Conservation (phyloP, 1,284 basidiomycete genomes). For the Ustilago xerochloae region DNA sequence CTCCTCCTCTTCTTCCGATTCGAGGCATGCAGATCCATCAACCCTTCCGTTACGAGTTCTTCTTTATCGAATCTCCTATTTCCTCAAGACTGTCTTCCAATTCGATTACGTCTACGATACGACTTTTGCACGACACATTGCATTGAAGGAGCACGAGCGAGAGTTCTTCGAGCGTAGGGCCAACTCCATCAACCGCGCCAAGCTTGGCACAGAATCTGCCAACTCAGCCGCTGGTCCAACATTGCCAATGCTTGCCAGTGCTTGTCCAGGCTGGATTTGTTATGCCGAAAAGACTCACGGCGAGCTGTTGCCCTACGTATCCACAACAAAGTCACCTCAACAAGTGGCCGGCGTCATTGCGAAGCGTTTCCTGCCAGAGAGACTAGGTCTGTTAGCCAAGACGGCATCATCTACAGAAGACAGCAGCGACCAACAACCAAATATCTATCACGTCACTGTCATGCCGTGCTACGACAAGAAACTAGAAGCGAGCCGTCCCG, state of each 20-base stretch:
- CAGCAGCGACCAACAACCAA: background rate
- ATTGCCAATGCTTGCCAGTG: constrained; percentile 91
- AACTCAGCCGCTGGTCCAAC: background rate
- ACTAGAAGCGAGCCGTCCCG: constrained; percentile 86
- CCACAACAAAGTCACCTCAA: constrained; percentile 88
- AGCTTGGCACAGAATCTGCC: background rate
- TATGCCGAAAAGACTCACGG: constrained; percentile 96
- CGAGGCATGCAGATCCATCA: constrained; percentile 6
- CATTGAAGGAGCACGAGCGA: constrained; percentile 80
- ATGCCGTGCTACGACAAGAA: constrained; percentile 99
- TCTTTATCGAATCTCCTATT: constrained; percentile 71
- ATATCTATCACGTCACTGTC: constrained; percentile 87
- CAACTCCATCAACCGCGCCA: constrained; percentile 16
- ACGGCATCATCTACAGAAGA: background rate
- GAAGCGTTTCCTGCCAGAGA: constrained; percentile 79
- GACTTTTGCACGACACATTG: constrained; percentile 89
- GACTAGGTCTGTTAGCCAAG: constrained; percentile 7
- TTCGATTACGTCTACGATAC: constrained; percentile 88
- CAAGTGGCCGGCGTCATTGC: constrained; percentile 93
- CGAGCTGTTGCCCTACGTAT: constrained; percentile 91
- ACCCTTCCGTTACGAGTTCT: constrained; percentile 69
- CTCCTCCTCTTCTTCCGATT: background rate
- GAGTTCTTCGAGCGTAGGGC: constrained; percentile 75
- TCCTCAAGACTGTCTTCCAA: constrained; percentile 70
- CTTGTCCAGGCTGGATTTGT: constrained; percentile 99